phyloP scores from a whole-genome alignment of 345 rosid genomes.

The Noccaea bulbosa region DNA sequence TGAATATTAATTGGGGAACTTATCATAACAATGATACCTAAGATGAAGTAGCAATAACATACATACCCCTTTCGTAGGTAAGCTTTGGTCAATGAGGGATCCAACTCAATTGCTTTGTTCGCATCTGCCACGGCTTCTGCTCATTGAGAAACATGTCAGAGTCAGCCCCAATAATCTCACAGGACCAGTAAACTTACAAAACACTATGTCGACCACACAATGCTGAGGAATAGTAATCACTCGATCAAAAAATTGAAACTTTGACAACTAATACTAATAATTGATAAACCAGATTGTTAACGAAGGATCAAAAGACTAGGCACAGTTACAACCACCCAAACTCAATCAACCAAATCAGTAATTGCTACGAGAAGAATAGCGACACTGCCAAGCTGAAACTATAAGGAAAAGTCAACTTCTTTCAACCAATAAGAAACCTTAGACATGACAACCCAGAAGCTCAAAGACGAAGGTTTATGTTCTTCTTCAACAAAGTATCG shows the following conservation, averaged over 20 bases:
- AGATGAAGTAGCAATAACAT: conserved; percentile 17
- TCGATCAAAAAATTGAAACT: not conserved
- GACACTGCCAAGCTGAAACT: not conserved
- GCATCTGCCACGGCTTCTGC: conserved; percentile 94
- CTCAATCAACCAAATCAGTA: not conserved
- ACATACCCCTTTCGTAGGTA: conserved; percentile 81
- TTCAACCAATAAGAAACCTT: not conserved
- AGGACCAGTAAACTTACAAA: not conserved
- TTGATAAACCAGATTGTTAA: not conserved
- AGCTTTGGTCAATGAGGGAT: conserved; percentile 68
- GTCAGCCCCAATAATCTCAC: conserved; percentile 11
- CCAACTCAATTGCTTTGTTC: conserved; percentile 74
- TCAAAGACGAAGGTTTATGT: conserved; percentile 2
- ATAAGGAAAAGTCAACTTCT: not conserved
- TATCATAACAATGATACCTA: not conserved
- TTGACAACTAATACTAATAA: not conserved
- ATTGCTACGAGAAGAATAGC: not conserved
- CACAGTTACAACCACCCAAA: conserved; percentile 1
- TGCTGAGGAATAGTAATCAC: not conserved
- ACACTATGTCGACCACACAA: not conserved
- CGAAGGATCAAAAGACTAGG: not conserved
- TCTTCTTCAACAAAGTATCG: not conserved
- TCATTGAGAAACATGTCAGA: conserved; percentile 21
- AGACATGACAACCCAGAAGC: conserved; percentile 3
- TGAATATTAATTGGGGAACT: not conserved